Conservation (phyloP, 208 protist genomes). For the Crithidia brevicula region DNA sequence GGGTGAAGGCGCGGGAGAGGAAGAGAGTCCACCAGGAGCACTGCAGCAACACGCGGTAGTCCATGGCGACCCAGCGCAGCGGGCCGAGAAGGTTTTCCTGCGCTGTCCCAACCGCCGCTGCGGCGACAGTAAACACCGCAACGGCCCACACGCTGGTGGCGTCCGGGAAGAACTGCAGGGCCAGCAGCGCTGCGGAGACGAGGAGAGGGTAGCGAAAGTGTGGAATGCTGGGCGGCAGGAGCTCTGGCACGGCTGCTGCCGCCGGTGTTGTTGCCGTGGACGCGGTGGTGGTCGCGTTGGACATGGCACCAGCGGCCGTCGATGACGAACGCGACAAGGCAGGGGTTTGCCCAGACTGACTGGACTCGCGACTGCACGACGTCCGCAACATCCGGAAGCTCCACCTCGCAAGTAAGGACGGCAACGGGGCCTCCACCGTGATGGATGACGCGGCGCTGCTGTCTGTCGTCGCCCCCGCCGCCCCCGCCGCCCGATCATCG, state of each 20-base stretch:
- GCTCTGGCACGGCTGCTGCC: neutral
- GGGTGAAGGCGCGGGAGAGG: constrained; percentile 14
- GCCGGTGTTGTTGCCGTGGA: neutral
- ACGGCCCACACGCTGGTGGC: constrained; percentile 19
- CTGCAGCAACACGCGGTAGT: constrained; percentile 20
- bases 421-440: neutral
- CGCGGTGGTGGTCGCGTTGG: neutral
- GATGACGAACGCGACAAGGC: neutral
- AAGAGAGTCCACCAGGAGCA: constrained; percentile 29
- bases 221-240: neutral
- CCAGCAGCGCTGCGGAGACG: neutral
- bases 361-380: neutral
- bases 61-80: constrained; percentile 11
- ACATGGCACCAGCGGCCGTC: neutral
- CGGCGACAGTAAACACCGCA: constrained; percentile 10
- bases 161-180: constrained; percentile 13
- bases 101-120: constrained; percentile 13
- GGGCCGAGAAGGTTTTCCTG: constrained; percentile 5
- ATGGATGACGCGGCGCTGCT: neutral
- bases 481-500: neutral
- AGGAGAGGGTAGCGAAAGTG: constrained; percentile 6
- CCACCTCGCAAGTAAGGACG: constrained; percentile 10
- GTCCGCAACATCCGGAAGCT: neutral
- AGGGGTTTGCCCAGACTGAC: neutral
- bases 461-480: neutral